Base-by-base conservation (phyloP, 1,284 basidiomycete species). In the Ganoderma lingzhi region DNA sequence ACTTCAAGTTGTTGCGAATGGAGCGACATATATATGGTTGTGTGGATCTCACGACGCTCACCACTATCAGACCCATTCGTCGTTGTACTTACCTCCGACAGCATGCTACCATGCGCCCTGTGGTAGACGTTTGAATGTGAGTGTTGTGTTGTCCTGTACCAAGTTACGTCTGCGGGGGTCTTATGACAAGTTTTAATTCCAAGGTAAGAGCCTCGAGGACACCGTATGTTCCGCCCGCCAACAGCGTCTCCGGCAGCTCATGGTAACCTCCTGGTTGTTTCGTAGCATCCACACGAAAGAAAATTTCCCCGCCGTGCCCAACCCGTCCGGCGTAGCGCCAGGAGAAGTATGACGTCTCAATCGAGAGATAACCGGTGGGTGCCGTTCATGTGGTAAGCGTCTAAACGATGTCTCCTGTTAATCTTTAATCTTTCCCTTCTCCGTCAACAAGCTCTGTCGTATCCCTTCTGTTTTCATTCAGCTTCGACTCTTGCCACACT, bases 171-270 rank as follows among this genome's bases (percentile, higher is more conserved):
- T 56, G 17, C 30, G 53, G 35, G 15, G 14, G 30, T 12, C 53
- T 23, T 35, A 56, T 35, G 53, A 56, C 53, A 30, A 32, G 15
- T 56, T 35, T 35, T 5, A 19, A 28, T 32, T 56, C 32, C 53
- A 35, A 56, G 15, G 5, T 56, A 32, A 30, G 15, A 56, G 53
- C 53, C 53, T 56, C 53, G 53, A 56, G 53, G 53, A 56, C 2
- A 48, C n/a, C 45, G 53, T 23, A 56, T 56, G 53, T 17, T 56
- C 53, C 53, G 53, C 30, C 53, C 53, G 53, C 28, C 53, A 30
- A 32, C 53, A 35, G 30, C 17, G 53, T 6, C 53, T 17, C 53
- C 17, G 15, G 14, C 4, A 56, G 53, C 53, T 56, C 53, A 56
- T 56, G 53, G 53, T 35, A 4, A 6, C 53, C 32, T 56, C 32